These are phyloP conservation scores for Lichenothelia convexa DNA, from an alignment of 495 filamentous ascomycete species.

Conservation along the genomic window DNA sequence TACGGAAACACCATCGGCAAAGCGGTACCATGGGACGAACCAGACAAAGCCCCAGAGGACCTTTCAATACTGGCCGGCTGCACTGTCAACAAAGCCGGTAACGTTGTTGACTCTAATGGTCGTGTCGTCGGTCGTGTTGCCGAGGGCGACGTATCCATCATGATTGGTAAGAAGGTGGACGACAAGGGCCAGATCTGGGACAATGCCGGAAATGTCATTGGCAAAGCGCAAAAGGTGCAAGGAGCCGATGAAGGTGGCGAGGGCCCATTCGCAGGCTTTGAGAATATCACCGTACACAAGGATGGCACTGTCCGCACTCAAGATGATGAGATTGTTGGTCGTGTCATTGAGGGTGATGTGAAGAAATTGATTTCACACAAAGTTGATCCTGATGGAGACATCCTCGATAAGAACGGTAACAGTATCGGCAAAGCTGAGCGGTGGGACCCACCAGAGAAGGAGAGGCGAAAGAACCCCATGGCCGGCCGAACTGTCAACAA, in stretches of 20 bases:
- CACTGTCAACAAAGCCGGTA: constrained; percentile 71
- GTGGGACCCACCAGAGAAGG: constrained; percentile 61
- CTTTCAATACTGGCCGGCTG: constrained; percentile 58
- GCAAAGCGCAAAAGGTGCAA: constrained; percentile 58
- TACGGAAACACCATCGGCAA: constrained; percentile 63
- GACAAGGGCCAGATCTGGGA: constrained; percentile 66
- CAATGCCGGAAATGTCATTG: constrained; percentile 63
- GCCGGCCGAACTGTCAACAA: constrained; percentile 60
- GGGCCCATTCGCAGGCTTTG: constrained; percentile 62
- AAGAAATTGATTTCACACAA: constrained; percentile 52
- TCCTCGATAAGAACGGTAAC: constrained; percentile 69
- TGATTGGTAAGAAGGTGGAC: constrained; percentile 68
- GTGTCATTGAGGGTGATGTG: constrained; percentile 52
- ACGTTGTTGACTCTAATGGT: constrained; percentile 61
- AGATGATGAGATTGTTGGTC: constrained; percentile 50
- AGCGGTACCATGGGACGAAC: constrained; percentile 49
- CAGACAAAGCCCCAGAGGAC: constrained; percentile 43
- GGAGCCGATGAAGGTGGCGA: constrained; percentile 45
- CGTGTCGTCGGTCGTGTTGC: constrained; percentile 56
- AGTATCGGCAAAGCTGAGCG: constrained; percentile 63
- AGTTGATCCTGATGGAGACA: constrained; percentile 71
- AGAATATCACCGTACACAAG: constrained; percentile 53
- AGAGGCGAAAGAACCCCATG: constrained; percentile 49
- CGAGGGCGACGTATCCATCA: constrained; percentile 48
- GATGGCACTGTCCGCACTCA: constrained; percentile 49